Percentiles rank a stretch among this genome's conserved stretches.
phyloP scores from a whole-genome alignment of 2,329 filamentous ascomycete species.

The Fusarium chlamydosporum region DNA sequence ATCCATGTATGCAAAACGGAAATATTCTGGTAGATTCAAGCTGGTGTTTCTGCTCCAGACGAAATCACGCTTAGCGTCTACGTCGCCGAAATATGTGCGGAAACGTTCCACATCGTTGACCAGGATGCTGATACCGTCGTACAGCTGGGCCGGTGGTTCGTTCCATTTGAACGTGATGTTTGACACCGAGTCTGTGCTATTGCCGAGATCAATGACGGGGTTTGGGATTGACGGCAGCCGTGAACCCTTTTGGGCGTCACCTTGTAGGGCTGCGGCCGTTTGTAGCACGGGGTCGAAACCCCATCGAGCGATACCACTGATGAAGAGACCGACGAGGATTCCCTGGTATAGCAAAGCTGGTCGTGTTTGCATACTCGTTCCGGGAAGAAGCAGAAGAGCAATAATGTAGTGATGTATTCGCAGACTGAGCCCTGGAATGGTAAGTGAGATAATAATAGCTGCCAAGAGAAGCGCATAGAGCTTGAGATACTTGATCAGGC shows the following conservation, averaged over 20 bases:
- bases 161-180: conserved; percentile 75
- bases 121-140: conserved; percentile 82
- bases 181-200: conserved; percentile 62
- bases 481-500: conserved; percentile 81
- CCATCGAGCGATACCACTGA: conserved; percentile 93
- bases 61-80: conserved; percentile 62
- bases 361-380: conserved; percentile 89
- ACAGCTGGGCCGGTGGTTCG: conserved; percentile 62
- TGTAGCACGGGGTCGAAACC: conserved; percentile 91
- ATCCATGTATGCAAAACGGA: conserved; percentile 80
- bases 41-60: conserved; percentile 69
- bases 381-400: conserved; percentile 86
- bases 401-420: conserved; percentile 97
- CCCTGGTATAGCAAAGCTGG: conserved; percentile 90
- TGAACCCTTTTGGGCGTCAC: conserved; percentile 74
- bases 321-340: conserved; percentile 88
- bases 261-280: conserved; percentile 79
- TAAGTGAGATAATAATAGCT: conserved; percentile 77
- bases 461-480: conserved; percentile 79
- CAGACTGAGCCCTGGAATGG: conserved; percentile 81
- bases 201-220: conserved; percentile 63
- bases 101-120: conserved; percentile 90
- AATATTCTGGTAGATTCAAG: conserved; percentile 74
- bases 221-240: conserved; percentile 68
- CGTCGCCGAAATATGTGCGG: conserved; percentile 76